Evolutionary conservation across 1,284 basidiomycete genomes (phyloP), one percentile per base, ranked within the genome.

Genomic region (Wallemia hederae): DNA sequence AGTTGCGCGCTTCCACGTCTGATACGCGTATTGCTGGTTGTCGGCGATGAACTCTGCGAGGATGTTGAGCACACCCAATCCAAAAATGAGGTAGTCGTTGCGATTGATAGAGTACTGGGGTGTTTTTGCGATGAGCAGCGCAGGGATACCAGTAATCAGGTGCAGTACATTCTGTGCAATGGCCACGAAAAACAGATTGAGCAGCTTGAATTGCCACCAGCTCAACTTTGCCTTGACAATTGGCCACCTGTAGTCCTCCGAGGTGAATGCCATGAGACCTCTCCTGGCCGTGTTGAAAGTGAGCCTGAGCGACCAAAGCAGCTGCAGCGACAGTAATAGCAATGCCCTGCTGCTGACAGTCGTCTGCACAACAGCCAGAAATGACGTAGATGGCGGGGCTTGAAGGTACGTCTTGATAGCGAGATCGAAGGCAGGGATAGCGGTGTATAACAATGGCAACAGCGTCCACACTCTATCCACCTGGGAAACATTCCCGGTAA

Each of bases 191-290:
- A 77, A 75, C 29, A 96, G 69, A 70, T 91, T 90, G 61, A 82
- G 68, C 31, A 92, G 64, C 64, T 86, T 81, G 75, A 90, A 94
- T 19, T 83, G 68, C 74, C 76, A 78, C 1, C 73, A 64, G 1
- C 81, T 80, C 24, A 94, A 69, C 61, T 80, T 75, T 60, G 74
- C 70, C 34, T 87, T 79, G 14, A 94, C 74, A 59, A 87, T 72
- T 1, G 76, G 78, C 84, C 90, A 96, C 27, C 91, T 82, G 68
- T 97, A 96, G 70, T 96, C 91, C 69, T 90, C 87, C 31, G 87
- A 85, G 1, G 74, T 71, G 62, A 67, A 66, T 60, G 74, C 78
- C 70, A 90, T 91, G 28, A 96, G 75, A 2, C 86, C 90, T 60
- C 91, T 76, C 26, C 88, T 76, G 70, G 80, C 80, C 0, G 89